Percentiles rank a stretch among this genome's conserved stretches.
These are phyloP conservation scores for Eucalyptus marginata DNA, from an alignment of 345 rosid genomes.

Conservation along the genomic window DNA sequence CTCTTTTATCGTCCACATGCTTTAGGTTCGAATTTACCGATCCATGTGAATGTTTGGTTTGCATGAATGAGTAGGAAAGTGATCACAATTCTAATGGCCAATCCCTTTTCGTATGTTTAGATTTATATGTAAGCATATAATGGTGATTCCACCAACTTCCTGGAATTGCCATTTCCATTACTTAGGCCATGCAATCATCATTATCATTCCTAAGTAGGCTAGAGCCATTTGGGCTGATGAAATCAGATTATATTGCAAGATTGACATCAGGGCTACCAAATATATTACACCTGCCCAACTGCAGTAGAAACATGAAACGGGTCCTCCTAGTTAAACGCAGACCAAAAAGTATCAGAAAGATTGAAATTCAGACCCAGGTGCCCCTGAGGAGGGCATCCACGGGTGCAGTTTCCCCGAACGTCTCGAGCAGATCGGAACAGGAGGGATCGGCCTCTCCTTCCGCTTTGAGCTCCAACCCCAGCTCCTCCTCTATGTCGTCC, in stretches of 20 bases:
- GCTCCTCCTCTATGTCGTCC: too few species aligned
- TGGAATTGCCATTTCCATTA: background rate
- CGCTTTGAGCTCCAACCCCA: too few species aligned
- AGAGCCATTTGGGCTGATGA: background rate
- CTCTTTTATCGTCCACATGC: background rate
- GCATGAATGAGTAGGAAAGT: background rate
- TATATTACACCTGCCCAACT: background rate
- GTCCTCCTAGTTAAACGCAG: too few species aligned
- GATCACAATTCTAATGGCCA: background rate
- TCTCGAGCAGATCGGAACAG: too few species aligned
- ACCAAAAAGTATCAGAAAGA: too few species aligned
- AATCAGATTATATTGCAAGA: background rate
- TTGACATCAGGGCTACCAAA: too few species aligned
- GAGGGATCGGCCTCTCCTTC: too few species aligned
- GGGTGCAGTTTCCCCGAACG: too few species aligned
- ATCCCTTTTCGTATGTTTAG: background rate
- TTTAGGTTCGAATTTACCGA: background rate
- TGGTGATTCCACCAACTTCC: fast-evolving
- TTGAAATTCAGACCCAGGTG: too few species aligned
- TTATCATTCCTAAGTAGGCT: too few species aligned
- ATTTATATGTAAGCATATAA: too few species aligned
- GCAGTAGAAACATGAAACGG: background rate
- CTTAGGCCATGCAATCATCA: background rate
- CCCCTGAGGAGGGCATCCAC: too few species aligned
- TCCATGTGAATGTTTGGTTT: background rate